A percentile compares a stretch with the other conserved stretches of the same genome.
Evolutionary conservation across 139 green algal genomes (phyloP).

Genomic region (Protoeuglena noctilucae): DNA sequence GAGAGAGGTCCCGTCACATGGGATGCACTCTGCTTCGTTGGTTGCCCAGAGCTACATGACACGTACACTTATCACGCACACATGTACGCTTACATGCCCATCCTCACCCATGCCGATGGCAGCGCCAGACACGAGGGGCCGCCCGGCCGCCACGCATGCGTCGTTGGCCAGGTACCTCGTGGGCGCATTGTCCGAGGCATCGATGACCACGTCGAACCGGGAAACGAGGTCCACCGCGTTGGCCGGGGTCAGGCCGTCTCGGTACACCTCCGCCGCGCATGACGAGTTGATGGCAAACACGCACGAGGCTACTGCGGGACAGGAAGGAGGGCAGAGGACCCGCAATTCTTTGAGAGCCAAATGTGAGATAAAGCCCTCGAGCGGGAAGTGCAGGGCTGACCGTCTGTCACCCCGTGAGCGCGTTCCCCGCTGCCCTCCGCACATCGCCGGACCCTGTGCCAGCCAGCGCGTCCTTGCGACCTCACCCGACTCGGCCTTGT

Average conservation of each 20-base stretch:
- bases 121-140: constrained; percentile 74
- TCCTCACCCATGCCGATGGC: constrained; percentile 56
- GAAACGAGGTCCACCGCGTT: constrained; percentile 56
- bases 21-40: constrained; percentile 20
- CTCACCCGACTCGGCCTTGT: constrained; percentile 63
- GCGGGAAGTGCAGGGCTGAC: too few relatives aligned
- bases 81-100: too few relatives aligned
- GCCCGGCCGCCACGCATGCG: constrained; percentile 27
- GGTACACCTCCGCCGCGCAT: constrained; percentile 25
- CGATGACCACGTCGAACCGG: constrained; percentile 77
- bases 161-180: constrained; percentile 85
- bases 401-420: not conserved
- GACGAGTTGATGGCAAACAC: not conserved
- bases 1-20: not conserved
- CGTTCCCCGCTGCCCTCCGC: not conserved
- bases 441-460: constrained; percentile 32
- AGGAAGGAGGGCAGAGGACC: not conserved
- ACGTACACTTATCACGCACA: too few relatives aligned
- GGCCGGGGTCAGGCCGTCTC: constrained; percentile 33
- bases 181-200: constrained; percentile 80
- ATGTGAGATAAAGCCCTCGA: not conserved
- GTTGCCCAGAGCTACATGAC: constrained; percentile 23
- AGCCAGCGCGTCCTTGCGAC: constrained; percentile 36
- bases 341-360: not conserved
- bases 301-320: not conserved